These are phyloP conservation scores for Arbutus unedo DNA, from an alignment of 148 eudicot genomes.

Conservation along the genomic window DNA sequence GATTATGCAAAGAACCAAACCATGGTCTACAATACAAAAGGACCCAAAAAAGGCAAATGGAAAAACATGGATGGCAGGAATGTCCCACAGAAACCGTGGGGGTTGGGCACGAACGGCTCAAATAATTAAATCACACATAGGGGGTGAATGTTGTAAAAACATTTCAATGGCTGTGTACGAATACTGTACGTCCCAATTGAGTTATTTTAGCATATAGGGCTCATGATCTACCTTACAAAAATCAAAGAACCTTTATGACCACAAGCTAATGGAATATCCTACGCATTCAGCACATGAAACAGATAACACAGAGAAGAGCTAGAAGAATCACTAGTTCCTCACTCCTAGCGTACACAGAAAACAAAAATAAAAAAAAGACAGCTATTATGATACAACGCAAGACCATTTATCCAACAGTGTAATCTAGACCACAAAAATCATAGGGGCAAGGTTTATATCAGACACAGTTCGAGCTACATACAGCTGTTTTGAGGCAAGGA, in stretches of 20 bases:
- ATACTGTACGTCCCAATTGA: neutral
- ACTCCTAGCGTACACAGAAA: neutral
- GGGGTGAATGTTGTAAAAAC: neutral
- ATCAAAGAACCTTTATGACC: neutral
- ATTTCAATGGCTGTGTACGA: neutral
- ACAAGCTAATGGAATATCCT: neutral
- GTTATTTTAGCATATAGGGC: neutral
- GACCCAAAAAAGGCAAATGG: neutral
- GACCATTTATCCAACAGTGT: neutral
- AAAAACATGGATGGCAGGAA: conserved; percentile 3
- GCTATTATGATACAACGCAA: neutral
- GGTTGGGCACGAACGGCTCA: neutral
- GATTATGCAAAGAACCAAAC: neutral
- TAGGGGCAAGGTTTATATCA: neutral
- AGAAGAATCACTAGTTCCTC: neutral
- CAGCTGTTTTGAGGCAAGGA: neutral
- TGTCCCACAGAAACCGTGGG: neutral
- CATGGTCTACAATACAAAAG: neutral
- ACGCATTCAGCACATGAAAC: neutral
- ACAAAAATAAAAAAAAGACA: neutral
- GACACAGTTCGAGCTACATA: neutral
- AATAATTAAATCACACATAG: neutral
- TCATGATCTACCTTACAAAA: neutral
- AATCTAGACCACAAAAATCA: neutral
- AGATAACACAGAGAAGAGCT: neutral